phyloP scores from a whole-genome alignment of 352 stramenopile species.

The Blastocystis sp. region DNA sequence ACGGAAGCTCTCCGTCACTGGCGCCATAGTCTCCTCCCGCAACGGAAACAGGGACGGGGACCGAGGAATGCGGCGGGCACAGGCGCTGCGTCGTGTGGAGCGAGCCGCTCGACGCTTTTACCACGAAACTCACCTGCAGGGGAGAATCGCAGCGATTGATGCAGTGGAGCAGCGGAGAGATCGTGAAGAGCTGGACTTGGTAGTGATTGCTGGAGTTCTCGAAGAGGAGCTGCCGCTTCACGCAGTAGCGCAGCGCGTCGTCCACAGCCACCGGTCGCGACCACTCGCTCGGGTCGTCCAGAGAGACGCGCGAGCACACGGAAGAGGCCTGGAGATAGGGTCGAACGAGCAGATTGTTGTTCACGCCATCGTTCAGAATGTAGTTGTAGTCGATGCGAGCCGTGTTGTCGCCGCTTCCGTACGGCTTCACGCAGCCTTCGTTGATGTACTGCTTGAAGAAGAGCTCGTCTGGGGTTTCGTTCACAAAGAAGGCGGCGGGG shows the following conservation, averaged over 20 bases:
- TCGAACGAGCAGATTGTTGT: conserved; percentile 5
- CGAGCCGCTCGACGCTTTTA: not conserved
- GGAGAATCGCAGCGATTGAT: conserved; percentile 22
- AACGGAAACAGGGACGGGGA: not conserved
- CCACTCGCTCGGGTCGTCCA: not conserved
- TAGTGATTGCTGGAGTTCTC: conserved; percentile 9
- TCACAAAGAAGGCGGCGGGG: conserved; percentile 7
- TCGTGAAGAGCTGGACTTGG: not conserved
- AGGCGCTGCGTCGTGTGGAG: not conserved
- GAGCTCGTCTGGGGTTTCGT: conserved; percentile 9
- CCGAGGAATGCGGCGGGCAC: not conserved
- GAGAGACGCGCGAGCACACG: not conserved
- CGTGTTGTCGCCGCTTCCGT: not conserved
- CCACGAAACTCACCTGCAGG: not conserved
- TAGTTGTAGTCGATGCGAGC: conserved; percentile 45
- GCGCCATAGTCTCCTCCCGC: not conserved
- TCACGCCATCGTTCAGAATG: conserved; percentile 30
- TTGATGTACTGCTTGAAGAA: conserved; percentile 46
- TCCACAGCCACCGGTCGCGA: not conserved
- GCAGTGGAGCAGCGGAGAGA: not conserved
- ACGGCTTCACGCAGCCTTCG: not conserved
- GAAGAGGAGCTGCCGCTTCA: not conserved
- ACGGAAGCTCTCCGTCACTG: not conserved
- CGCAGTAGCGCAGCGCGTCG: not conserved
- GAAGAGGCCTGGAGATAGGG: not conserved